phyloP scores from a whole-genome alignment of 441 rosid species.

The Eruca vesicaria region DNA sequence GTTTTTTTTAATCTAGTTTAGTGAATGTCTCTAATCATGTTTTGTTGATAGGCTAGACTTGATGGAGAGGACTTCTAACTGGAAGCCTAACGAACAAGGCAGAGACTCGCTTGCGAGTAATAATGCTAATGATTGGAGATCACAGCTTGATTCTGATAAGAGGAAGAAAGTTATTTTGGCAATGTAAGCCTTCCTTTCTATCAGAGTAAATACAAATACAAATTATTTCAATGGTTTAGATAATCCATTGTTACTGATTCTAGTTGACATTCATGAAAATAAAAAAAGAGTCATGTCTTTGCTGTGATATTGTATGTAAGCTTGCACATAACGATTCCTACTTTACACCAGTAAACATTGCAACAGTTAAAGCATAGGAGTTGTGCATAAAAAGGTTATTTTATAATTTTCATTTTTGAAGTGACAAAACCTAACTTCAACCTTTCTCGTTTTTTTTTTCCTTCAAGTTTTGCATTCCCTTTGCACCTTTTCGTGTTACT shows the following conservation, averaged over 20 bases:
- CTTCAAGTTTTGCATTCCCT: no score
- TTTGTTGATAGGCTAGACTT: not conserved
- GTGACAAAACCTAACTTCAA: conserved; percentile 3
- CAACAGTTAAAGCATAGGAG: conserved; percentile 6
- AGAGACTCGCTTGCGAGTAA: not conserved
- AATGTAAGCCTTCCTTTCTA: conserved; percentile 14
- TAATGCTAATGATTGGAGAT: conserved; percentile 25
- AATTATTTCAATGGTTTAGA: no score
- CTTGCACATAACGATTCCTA: conserved; percentile 1
- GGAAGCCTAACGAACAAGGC: conserved; percentile 11
- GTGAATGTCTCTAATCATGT: not conserved
- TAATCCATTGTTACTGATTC: not conserved
- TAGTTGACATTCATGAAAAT: not conserved
- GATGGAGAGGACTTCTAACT: conserved; percentile 11
- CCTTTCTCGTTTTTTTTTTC: not conserved
- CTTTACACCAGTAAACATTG: not conserved
- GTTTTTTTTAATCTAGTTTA: not conserved
- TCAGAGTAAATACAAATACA: not conserved
- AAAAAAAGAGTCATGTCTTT: conserved; percentile 7
- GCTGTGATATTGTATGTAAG: not conserved
- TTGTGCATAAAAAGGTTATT: conserved; percentile 1
- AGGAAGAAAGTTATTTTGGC: not conserved
- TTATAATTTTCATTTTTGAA: not conserved
- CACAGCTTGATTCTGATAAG: not conserved
- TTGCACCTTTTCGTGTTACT: no score